phyloP scores from a whole-genome alignment of 176 grass and related monocot genomes.

The Canna indica region DNA sequence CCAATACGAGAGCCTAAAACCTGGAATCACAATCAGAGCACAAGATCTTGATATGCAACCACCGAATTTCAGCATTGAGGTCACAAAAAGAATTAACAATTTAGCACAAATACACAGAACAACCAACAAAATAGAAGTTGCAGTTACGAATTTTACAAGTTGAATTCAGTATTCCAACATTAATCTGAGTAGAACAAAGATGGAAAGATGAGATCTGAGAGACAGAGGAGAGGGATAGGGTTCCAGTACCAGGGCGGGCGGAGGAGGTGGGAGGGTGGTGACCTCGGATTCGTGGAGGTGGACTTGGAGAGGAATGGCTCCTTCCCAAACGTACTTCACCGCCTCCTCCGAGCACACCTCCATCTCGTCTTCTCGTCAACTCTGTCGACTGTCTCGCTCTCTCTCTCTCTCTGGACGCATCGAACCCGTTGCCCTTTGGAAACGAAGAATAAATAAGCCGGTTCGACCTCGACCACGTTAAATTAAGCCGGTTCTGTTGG shows the following conservation, averaged over 20 bases:
- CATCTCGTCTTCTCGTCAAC: background rate
- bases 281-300: slow-evolving; percentile 91
- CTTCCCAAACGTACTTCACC: slow-evolving; percentile 54
- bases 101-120: background rate
- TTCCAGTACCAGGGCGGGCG: slow-evolving; percentile 53
- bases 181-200: background rate
- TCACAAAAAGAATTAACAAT: background rate
- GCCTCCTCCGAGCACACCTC: slow-evolving; percentile 57
- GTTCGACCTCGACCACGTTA: background rate
- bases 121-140: background rate
- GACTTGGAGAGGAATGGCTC: slow-evolving; percentile 87
- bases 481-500: background rate
- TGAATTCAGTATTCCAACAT: background rate
- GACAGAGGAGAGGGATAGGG: background rate
- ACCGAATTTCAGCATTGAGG: background rate
- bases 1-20: slow-evolving; percentile 73
- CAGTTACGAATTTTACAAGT: background rate
- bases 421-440: background rate
- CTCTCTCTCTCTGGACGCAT: no score
- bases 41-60: background rate
- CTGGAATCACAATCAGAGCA: slow-evolving; percentile 31
- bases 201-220: background rate
- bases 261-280: slow-evolving; percentile 75
- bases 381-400: background rate
- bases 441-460: background rate